Evolutionary conservation across 202 grass and related monocot species (phyloP), one percentile per base, ranked within the genome.

Genomic region (Cymbopogon flexuosus): DNA sequence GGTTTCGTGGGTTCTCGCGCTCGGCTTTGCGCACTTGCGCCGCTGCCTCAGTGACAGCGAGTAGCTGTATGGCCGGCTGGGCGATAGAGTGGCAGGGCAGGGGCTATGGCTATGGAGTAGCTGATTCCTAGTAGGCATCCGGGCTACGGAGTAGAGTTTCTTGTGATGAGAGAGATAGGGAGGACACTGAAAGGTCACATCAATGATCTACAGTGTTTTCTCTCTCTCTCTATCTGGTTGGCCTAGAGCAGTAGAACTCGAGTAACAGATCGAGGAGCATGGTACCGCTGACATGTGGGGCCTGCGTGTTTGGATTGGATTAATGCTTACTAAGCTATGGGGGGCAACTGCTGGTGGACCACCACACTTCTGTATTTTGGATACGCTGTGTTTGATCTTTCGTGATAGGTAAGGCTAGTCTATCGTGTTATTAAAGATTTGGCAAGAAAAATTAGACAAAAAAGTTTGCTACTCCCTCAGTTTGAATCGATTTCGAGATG

Each of bases 1-100:
- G 54, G 84, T 86, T 86, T 86, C 70, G 67, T 77, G 84, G 78
- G 85, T 29, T 72, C 63, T 87, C 64, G 65, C 16, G 72, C 84
- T 86, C 40, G 43, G 58, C 46, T 74, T 74, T 68, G 76, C 68
- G 61, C 71, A 40, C 70, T 69, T 73, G 70, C 61, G 69, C 84
- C 65, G 60, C 71, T 41, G 62, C 30, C 63, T 51, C 72, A 77
- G 84, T 70, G 84, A 43, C 70, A 81, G 78, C 52, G 71, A 30
- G 84, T 77, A 82, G 78, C 78, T 42, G 78, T 81, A 51, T 81
- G 84, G 49, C 35, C 1, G 9, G 84, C 63, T 31, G 51, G 29
- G 70, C 40, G 51, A 73, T 81, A 62, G 78, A 81, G 78, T 33
- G 63, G 52, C 52, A 56, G 52, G 18, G 51, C 5, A 81, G 78